These are phyloP conservation scores for Gossypium ekmanianum DNA, from an alignment of 345 rosid genomes.

Conservation along the genomic window DNA sequence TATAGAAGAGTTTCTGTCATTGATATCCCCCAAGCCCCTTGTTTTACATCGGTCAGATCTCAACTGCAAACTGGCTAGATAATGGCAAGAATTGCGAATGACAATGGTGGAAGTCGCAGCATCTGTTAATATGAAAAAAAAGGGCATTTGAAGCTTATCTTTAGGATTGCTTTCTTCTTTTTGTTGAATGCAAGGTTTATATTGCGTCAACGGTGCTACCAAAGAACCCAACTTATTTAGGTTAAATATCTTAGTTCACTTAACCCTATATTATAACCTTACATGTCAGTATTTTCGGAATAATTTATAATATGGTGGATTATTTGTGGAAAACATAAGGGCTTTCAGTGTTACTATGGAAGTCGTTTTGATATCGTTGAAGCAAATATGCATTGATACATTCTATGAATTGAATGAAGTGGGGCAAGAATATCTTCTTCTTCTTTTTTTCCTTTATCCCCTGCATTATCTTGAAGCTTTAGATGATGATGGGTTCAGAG, in stretches of 20 bases:
- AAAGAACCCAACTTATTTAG: not conserved
- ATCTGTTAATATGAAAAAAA: too few relatives aligned
- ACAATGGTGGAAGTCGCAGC: not conserved
- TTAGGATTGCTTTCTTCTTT: not conserved
- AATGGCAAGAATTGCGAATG: not conserved
- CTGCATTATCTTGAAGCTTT: not conserved
- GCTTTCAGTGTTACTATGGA: not conserved
- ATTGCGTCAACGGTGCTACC: not conserved
- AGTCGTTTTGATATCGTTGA: not conserved
- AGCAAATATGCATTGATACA: not conserved
- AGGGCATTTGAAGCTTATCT: not conserved
- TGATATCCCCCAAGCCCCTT: not conserved
- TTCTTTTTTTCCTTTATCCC: not conserved
- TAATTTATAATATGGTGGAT: not conserved
- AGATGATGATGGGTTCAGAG: not conserved
- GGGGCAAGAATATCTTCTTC: not conserved
- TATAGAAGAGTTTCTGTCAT: not conserved
- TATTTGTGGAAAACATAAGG: not conserved
- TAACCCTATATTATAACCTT: not conserved
- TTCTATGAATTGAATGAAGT: constrained; percentile 3
- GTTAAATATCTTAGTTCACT: not conserved
- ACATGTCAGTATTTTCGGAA: not conserved
- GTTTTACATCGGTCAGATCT: not conserved
- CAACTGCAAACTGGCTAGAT: not conserved
- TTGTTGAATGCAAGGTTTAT: not conserved